Evolutionary conservation across 257 asterid species (phyloP).

Genomic region (Anisodus acutangulus): DNA sequence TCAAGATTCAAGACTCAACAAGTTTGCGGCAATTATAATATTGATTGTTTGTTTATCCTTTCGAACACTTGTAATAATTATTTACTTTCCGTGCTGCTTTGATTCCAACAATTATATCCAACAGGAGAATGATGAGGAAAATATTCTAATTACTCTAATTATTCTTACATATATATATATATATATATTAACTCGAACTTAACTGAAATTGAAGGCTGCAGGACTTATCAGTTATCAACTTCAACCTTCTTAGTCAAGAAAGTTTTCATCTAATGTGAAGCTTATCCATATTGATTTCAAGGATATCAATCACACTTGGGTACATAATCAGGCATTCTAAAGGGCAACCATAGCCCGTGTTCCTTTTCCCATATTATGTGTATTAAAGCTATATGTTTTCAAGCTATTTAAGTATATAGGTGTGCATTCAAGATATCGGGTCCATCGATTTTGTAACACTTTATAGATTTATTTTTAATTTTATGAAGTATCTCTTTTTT

Average conservation of each 20-base stretch:
- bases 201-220: background rate
- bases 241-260: background rate
- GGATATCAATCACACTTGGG: background rate
- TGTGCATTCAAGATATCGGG: background rate
- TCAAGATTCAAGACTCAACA: too few relatives aligned
- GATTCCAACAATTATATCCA: too few relatives aligned
- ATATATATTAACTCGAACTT: background rate
- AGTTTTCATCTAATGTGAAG: background rate
- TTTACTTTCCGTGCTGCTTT: too few relatives aligned
- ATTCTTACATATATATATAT: too few relatives aligned
- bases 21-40: too few relatives aligned
- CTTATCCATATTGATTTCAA: background rate
- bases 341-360: background rate
- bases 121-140: too few relatives aligned
- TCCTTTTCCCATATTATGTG: too few relatives aligned
- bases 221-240: background rate
- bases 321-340: background rate
- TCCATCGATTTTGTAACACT: background rate
- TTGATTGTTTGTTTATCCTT: too few relatives aligned
- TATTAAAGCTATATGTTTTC: too few relatives aligned
- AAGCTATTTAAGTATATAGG: too few relatives aligned
- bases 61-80: too few relatives aligned
- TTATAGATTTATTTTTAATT: background rate
- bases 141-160: too few relatives aligned
- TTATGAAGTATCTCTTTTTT: background rate